phyloP scores from a whole-genome alignment of 441 rosid species.

The Erodium texanum region DNA sequence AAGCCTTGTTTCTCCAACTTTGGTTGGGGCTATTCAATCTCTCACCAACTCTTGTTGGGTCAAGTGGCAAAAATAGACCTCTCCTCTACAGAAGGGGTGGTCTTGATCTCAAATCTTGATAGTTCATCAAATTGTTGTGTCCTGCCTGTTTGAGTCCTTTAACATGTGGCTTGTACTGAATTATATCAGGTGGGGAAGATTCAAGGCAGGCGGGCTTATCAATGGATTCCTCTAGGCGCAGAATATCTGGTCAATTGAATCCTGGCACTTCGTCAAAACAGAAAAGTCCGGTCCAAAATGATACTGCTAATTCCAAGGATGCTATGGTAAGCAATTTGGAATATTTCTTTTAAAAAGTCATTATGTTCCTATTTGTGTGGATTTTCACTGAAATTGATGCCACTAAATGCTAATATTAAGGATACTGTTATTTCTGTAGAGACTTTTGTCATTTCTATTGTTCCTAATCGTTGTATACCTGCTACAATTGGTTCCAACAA shows the following conservation, averaged over 20 bases:
- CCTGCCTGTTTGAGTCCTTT: not conserved
- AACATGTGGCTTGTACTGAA: not conserved
- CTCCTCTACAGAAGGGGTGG: too few species aligned
- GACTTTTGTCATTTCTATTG: too few species aligned
- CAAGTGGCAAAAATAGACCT: too few species aligned
- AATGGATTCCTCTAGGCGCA: conserved; percentile 44
- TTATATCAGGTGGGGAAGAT: conserved; percentile 52
- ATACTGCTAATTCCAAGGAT: conserved; percentile 51
- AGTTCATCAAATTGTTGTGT: not conserved
- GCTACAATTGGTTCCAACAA: too few species aligned
- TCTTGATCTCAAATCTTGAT: too few species aligned
- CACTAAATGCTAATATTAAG: too few species aligned
- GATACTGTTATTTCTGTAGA: too few species aligned
- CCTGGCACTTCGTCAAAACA: conserved; percentile 60
- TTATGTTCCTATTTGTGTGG: not conserved
- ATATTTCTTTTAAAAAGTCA: not conserved
- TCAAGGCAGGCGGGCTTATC: conserved; percentile 61
- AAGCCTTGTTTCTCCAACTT: too few species aligned
- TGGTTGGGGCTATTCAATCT: too few species aligned
- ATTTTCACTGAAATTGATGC: not conserved
- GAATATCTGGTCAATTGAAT: conserved; percentile 57
- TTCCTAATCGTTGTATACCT: too few species aligned
- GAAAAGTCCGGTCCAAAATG: conserved; percentile 57
- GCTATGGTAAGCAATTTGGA: conserved; percentile 37
- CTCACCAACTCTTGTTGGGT: too few species aligned